Evolutionary conservation across 2,329 filamentous ascomycete genomes (phyloP), one percentile per base, ranked within the genome.

Genomic region (Colletotrichum spaethianum): DNA sequence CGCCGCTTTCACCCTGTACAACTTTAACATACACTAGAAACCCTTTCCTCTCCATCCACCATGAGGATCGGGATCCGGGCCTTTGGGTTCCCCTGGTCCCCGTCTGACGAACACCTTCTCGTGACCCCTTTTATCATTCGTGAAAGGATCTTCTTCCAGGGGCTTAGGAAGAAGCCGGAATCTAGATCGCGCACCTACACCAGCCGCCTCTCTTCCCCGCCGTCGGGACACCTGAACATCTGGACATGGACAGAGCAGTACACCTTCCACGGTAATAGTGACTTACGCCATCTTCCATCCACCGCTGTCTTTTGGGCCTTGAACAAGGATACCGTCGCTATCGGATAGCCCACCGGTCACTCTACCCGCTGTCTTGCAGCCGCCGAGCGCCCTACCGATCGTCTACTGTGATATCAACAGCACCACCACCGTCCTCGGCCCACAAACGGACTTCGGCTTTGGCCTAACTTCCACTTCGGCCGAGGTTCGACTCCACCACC

Each of bases 361-460:
- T 33, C 33, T 44, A 56, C 55, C 55, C 62, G 48, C 48, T 26
- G 44, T 53, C 55, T 60, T 48, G 23, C 33, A 42, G 40, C 42
- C 63, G 26, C 36, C 31, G 26, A n/a, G 4, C 46, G 40, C 56
- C 56, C 28, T 56, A 40, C 20, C 56, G 40, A 31, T 11, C 18
- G 16, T 36, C 57, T 31, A 33, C 11, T 33, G 3, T 4, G 14
- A 12, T n/a, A 31, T 31, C 18, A 31, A 36, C 20, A 42, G 48
- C 18, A 57, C 14, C n/a, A 55, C 28, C 38, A 26, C 26, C 26
- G 20, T 33, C 23, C 16, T 44, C 2, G 40, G n/a, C 20, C 26
- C 55, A 31, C 61, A 56, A 66, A 48, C 70, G 67, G 70, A 71
- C 60, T 73, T 73, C 70, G 70, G 70, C 62, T 38, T 70, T 61